A percentile compares a stretch with the other conserved stretches of the same genome.
These are phyloP conservation scores for Podila verticillata DNA, from an alignment of 192 early-diverging fungal species.

Conservation along the genomic window DNA sequence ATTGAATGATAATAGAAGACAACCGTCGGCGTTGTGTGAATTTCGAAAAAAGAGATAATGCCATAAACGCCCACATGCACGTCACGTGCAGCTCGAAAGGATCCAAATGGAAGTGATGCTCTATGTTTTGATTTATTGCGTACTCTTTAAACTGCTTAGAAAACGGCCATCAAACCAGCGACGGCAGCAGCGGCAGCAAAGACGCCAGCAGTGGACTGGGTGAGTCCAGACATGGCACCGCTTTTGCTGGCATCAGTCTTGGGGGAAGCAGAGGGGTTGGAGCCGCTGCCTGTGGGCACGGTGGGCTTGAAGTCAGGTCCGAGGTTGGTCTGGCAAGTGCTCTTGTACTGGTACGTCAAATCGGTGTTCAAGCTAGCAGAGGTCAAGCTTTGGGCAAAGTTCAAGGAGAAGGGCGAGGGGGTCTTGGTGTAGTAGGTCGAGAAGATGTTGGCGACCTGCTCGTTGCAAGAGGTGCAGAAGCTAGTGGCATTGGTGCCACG, in stretches of 20 bases:
- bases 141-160: not conserved
- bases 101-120: too few relatives aligned
- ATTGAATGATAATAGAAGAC: not conserved
- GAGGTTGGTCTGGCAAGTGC: not conserved
- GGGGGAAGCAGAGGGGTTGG: not conserved
- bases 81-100: not conserved
- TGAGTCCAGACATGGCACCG: not conserved
- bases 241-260: not conserved
- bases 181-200: not conserved
- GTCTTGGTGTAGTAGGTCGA: constrained; percentile 40
- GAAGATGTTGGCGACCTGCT: constrained; percentile 47
- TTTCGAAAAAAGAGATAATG: not conserved
- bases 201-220: constrained; percentile 4
- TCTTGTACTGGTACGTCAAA: constrained; percentile 30
- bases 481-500: constrained; percentile 5
- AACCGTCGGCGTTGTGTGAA: not conserved
- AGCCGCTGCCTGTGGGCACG: not conserved
- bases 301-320: constrained; percentile 28
- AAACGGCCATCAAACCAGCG: not conserved
- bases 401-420: constrained; percentile 25
- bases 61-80: not conserved
- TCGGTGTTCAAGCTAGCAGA: not conserved
- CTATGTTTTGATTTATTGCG: not conserved
- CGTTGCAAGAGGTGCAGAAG: constrained; percentile 38
- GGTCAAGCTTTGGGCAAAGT: constrained; percentile 22